Evolutionary conservation across 805 yeast genomes (phyloP), one percentile per base, ranked within the genome.

Genomic region (Wickerhamiella australiensis): DNA sequence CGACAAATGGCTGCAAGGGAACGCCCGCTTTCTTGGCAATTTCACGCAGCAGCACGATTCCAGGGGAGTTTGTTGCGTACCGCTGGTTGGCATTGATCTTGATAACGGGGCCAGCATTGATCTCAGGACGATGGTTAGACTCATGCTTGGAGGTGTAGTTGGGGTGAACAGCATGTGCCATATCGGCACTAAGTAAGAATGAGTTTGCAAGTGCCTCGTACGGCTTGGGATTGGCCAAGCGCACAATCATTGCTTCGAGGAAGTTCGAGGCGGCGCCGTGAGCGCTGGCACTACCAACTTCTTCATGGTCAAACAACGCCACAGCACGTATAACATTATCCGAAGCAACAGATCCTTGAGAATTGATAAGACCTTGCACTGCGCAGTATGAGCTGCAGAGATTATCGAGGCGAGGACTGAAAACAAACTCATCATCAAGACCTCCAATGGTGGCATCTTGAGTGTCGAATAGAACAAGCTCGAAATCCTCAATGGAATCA

Each of bases 141-240:
- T 92, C 97, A 66, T 92, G 83, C 57, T 76, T 76, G 48, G 73
- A 75, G 3, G 76, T 68, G 64, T 90, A 90, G 65, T 90, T 90
- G 51, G 98, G 98, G 65, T 90, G 96, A 35, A 90, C 82, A 27
- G 95, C 97, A 63, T 90, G 98, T 1, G 97, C 95, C 79, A 87
- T 92, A 64, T 90, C 98, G 0, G 95, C 85, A 0, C 96, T 88
- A 42, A 92, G 65, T 57, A 90, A 74, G 65, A 92, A 88, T 1
- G 96, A 86, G 62, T 80, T 81, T 8, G 66, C 57, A 29, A 65
- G 65, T 3, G 64, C 54, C 26, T 53, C 57, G 13, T 66, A 56
- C 25, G 46, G 51, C 41, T 46, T 47, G 31, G 75, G 61, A 3
- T 67, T 65, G 1, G 87, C 74, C 42, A 88, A 65, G 61, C 96